phyloP scores from a whole-genome alignment of 352 stramenopile genomes.

The Globisporangium polare region DNA sequence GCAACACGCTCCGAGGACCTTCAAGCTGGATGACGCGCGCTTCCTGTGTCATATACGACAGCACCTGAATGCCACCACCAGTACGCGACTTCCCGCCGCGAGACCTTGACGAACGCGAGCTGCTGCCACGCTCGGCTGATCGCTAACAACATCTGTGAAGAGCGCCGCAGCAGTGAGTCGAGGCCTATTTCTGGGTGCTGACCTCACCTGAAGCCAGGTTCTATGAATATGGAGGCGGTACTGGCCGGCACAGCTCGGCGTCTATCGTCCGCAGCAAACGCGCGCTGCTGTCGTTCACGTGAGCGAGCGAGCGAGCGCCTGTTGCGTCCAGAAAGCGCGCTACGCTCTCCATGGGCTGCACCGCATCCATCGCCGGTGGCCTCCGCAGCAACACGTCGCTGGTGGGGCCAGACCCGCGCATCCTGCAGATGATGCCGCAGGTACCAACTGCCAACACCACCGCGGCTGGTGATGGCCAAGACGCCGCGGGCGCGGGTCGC shows the following conservation, averaged over 20 bases:
- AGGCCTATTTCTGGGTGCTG: not conserved
- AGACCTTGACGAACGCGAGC: too few relatives aligned
- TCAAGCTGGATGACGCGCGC: too few relatives aligned
- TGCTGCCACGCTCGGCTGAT: too few relatives aligned
- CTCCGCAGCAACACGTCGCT: not conserved
- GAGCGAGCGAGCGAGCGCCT: not conserved
- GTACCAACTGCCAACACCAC: not conserved
- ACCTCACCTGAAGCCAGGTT: not conserved
- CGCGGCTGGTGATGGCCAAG: not conserved
- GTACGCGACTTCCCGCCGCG: too few relatives aligned
- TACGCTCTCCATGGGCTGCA: slow-evolving; percentile 21
- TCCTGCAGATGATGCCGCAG: slow-evolving; percentile 8
- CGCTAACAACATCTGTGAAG: too few relatives aligned
- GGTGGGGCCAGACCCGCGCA: slow-evolving; percentile 3
- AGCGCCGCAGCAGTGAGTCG: too few relatives aligned
- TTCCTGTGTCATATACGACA: too few relatives aligned
- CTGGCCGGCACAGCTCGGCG: not conserved
- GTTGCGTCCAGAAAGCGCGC: not conserved
- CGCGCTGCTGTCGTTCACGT: too few relatives aligned
- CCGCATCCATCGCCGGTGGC: slow-evolving; percentile 18
- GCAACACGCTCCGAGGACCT: too few relatives aligned
- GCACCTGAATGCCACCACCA: too few relatives aligned
- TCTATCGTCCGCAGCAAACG: not conserved
- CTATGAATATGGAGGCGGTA: not conserved
- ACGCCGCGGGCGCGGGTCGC: not conserved